Evolutionary conservation across 768 basidiomycete genomes (phyloP).

Genomic region (Suillus paluster): DNA sequence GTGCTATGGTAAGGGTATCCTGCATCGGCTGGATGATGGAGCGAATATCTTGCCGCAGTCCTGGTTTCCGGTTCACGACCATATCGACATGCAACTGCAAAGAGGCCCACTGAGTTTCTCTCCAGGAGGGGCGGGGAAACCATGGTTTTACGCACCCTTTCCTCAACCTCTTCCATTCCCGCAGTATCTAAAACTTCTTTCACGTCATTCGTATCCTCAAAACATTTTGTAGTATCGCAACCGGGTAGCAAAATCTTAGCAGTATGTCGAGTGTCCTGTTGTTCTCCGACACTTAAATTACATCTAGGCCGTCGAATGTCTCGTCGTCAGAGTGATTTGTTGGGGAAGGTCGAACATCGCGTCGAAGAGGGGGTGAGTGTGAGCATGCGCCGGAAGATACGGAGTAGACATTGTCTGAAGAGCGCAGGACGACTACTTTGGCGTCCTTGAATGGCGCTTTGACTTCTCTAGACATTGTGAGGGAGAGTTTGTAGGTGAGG

Average conservation of each 20-base stretch:
- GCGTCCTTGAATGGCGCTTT: slow-evolving; percentile 48
- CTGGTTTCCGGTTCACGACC: slow-evolving; percentile 34
- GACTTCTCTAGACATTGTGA: slow-evolving; percentile 26
- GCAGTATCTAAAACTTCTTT: slow-evolving; percentile 32
- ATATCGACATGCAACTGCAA: slow-evolving; percentile 40
- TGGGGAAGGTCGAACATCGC: slow-evolving; percentile 38
- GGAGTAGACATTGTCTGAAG: slow-evolving; percentile 46
- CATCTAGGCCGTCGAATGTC: slow-evolving; percentile 19
- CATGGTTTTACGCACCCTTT: slow-evolving; percentile 27
- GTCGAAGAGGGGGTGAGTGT: slow-evolving; percentile 33
- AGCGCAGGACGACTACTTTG: slow-evolving; percentile 54
- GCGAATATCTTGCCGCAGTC: slow-evolving; percentile 31
- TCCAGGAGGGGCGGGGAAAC: slow-evolving; percentile 31
- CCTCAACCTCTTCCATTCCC: slow-evolving; percentile 31
- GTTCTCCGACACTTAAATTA: slow-evolving; percentile 36
- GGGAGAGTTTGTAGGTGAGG: slow-evolving; percentile 3
- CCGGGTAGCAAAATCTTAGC: slow-evolving; percentile 42
- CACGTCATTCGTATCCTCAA: slow-evolving; percentile 20
- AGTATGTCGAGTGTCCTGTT: slow-evolving; percentile 33
- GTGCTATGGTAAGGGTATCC: slow-evolving; percentile 3
- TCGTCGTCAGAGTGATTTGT: slow-evolving; percentile 15
- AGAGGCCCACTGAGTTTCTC: slow-evolving; percentile 32
- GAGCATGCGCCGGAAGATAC: slow-evolving; percentile 30
- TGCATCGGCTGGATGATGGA: slow-evolving; percentile 21
- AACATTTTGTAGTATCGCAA: slow-evolving; percentile 22